Evolutionary conservation across 768 basidiomycete genomes (phyloP), one percentile per base, ranked within the genome.

Genomic region (Cystobasidium ongulense): DNA sequence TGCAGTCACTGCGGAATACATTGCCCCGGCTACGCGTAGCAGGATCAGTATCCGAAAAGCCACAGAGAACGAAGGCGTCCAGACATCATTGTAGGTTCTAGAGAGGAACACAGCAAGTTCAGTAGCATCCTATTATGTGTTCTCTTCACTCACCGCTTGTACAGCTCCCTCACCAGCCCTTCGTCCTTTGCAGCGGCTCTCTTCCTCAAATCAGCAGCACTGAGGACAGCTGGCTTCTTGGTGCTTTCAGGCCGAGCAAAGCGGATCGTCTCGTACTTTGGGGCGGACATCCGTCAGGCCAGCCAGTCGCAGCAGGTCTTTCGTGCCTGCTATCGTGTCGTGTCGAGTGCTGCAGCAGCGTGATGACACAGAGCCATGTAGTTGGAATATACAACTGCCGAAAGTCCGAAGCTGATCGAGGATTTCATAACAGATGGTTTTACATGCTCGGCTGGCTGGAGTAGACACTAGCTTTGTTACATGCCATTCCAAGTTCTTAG

Each of bases 1-100:
- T 78, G 88, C 87, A 71, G 95, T 90, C 76, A 92, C 92, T 15
- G 90, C 87, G 23, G 76, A 67, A 80, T 98, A 98, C 93, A 99
- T 97, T 1, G 93, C 96, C 0, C 86, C 88, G 29, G 86, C 82
- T 35, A 93, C 85, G 23, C 96, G 87, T 21, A 96, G 79, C 18
- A 98, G 85, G 63, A 96, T 82, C 46, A 97, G 80, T 46, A 96
- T 85, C 61, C 94, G 87, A 74, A 97, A 83, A 3, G 93, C 96
- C 5, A 90, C 83, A 39, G 88, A 89, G 78, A 93, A 89, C 75
- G 87, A 86, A 59, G 96, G 95, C 13, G 50, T 59, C 68, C 68
- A 71, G 52, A 71, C 35, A 38, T 52, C 50, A n/a, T 71, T 35
- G 29, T 46, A 29, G 7, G 68, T 54, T 27, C 68, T 71, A 53